Evolutionary conservation across 73 alveolate species (phyloP).

Genomic region (Paramecium sexaurelia): DNA sequence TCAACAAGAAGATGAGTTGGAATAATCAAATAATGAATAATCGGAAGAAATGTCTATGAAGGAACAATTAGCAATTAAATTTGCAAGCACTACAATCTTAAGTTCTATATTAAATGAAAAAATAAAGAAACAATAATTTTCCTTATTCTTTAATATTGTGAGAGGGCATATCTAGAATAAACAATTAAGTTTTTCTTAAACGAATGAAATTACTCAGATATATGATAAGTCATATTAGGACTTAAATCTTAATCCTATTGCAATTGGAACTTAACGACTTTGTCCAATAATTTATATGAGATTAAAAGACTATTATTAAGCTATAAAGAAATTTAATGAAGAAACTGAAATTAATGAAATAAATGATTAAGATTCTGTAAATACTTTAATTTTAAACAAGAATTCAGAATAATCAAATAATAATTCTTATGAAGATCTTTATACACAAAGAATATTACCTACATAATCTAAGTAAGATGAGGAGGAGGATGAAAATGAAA

Average conservation of each 20-base stretch:
- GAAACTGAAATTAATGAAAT: no score
- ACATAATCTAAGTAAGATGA: background rate
- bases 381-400: background rate
- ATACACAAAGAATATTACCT: background rate
- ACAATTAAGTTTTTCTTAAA: background rate
- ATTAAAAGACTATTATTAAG: background rate
- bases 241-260: background rate
- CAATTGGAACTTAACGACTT: background rate
- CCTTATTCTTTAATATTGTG: background rate
- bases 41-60: background rate
- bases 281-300: background rate
- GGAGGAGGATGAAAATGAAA: background rate
- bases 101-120: background rate
- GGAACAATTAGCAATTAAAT: conserved; percentile 1
- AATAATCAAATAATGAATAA: background rate
- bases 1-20: background rate
- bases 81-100: background rate
- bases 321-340: background rate
- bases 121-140: background rate
- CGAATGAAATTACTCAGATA: background rate
- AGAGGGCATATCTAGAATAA: background rate
- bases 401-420: background rate
- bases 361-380: background rate
- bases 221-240: background rate
- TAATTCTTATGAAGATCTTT: background rate